Conservation (phyloP, 805 yeast species). For the Saccharomycopsis lassenensis region DNA sequence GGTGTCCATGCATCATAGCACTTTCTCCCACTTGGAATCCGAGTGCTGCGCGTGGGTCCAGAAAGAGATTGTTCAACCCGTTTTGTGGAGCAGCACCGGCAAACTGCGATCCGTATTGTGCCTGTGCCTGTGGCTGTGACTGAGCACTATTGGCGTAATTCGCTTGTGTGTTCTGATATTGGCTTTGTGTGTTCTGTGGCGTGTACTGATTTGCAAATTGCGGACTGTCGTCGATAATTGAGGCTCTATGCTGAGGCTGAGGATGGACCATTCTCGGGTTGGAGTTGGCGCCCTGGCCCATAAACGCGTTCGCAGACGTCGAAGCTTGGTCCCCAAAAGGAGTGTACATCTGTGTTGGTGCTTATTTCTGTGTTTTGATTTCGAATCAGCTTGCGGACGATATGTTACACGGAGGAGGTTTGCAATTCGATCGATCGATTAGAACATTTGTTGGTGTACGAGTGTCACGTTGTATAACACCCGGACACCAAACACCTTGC, state of each 20-base stretch:
- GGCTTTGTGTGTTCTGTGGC: neutral
- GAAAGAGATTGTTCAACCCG: slow-evolving; percentile 36
- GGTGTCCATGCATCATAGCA: slow-evolving; percentile 74
- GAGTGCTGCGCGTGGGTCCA: slow-evolving; percentile 71
- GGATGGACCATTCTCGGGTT: slow-evolving; percentile 10
- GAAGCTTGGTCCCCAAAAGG: slow-evolving; percentile 7
- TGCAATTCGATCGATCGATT: too few relatives aligned
- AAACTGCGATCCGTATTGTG: neutral
- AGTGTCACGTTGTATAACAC: too few relatives aligned
- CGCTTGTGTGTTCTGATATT: neutral
- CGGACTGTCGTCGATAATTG: too few relatives aligned
- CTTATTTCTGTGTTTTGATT: too few relatives aligned
- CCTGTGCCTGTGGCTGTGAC: neutral
- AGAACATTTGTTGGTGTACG: too few relatives aligned
- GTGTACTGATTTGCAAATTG: too few relatives aligned
- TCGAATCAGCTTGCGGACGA: too few relatives aligned
- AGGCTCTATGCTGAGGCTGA: slow-evolving; percentile 9
- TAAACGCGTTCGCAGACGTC: slow-evolving; percentile 1
- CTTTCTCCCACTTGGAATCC: slow-evolving; percentile 83
- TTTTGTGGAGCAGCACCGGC: slow-evolving; percentile 3
- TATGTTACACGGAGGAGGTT: too few relatives aligned
- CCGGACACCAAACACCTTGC: too few relatives aligned
- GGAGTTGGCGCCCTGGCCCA: neutral
- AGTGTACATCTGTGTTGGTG: slow-evolving; percentile 13
- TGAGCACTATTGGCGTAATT: neutral